Conservation (phyloP, 495 filamentous ascomycete species). For the Penicillium argentinense region DNA sequence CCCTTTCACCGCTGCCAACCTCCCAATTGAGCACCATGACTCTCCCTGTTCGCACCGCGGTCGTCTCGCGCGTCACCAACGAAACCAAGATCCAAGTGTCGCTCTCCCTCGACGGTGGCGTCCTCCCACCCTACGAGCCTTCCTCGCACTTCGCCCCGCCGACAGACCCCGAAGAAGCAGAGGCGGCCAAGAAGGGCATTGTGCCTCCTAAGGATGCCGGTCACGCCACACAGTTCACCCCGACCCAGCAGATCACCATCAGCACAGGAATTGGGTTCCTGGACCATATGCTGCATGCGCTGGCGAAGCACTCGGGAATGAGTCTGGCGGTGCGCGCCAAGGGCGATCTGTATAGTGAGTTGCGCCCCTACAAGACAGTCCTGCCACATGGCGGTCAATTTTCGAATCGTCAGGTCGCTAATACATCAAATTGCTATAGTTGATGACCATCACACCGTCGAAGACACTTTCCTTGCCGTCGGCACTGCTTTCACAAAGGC, state of each 20-base stretch:
- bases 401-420: no score
- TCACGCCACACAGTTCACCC: conserved; percentile 80
- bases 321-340: conserved; percentile 75
- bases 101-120: conserved; percentile 89
- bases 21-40: conserved; percentile 24
- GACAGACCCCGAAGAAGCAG: conserved; percentile 37
- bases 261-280: conserved; percentile 97
- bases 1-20: no score
- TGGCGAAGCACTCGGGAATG: conserved; percentile 95
- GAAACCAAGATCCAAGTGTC: conserved; percentile 94
- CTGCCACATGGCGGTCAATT: no score
- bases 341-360: conserved; percentile 86
- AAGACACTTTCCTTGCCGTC: conserved; percentile 92
- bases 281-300: conserved; percentile 97
- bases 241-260: conserved; percentile 79
- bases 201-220: conserved; percentile 74
- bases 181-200: conserved; percentile 67
- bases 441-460: conserved; percentile 97
- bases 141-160: conserved; percentile 42
- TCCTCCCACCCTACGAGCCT: conserved; percentile 61
- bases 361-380: no score
- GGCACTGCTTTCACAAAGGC: conserved; percentile 79
- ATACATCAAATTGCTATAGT: no score
- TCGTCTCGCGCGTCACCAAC: conserved; percentile 84
- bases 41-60: conserved; percentile 61